These are phyloP conservation scores for Diaporthe citri DNA, from an alignment of 2,329 filamentous ascomycete species.

Conservation along the genomic window DNA sequence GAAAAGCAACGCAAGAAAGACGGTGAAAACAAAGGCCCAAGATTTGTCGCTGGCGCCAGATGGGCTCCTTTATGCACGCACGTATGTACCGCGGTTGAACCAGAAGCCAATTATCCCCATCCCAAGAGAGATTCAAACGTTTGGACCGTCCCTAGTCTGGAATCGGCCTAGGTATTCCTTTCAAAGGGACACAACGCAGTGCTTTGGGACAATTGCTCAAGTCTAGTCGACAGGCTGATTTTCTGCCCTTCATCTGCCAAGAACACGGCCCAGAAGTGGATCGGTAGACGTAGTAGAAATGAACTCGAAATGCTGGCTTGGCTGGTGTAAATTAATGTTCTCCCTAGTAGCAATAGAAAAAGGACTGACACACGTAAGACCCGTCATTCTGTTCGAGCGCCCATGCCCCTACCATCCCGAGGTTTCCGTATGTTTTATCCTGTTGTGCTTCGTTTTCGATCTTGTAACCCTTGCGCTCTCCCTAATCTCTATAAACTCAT, in stretches of 20 bases:
- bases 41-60: not conserved
- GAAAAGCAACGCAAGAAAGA: too few species aligned
- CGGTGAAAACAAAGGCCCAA: not conserved
- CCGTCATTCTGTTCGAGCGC: constrained; percentile 5
- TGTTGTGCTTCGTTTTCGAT: constrained; percentile 24
- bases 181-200: too few species aligned
- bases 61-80: not conserved
- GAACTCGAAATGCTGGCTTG: constrained; percentile 18
- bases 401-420: not conserved
- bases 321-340: constrained; percentile 22
- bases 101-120: not conserved
- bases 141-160: not conserved
- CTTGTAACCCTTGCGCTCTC: constrained; percentile 16
- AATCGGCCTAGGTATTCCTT: too few species aligned
- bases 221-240: not conserved
- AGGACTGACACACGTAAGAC: constrained; percentile 31
- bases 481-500: constrained; percentile 13
- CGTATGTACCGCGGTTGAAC: not conserved
- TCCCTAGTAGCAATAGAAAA: constrained; percentile 25
- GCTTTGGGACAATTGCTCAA: not conserved
- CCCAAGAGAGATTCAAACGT: not conserved
- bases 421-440: not conserved
- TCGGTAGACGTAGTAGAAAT: not conserved
- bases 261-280: not conserved
- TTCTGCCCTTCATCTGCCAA: not conserved